Conservation (phyloP, 2,329 filamentous ascomycete genomes). For the Paecilomyces variotii region DNA sequence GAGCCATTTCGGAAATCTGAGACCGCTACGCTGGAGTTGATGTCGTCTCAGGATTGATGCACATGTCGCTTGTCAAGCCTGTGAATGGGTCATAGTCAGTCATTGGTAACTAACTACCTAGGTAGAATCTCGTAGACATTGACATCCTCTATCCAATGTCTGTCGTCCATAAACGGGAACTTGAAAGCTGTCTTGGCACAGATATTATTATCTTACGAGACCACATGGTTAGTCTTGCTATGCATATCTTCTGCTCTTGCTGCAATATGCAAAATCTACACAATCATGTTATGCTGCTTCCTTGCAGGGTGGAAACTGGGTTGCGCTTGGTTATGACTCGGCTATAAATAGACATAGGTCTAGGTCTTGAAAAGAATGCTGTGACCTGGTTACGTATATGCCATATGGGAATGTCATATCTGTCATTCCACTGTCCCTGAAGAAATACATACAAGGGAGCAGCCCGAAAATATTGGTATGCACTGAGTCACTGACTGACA, state of each 20-base stretch:
- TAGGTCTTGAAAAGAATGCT: background rate
- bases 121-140: background rate
- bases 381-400: background rate
- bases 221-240: background rate
- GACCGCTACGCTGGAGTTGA: background rate
- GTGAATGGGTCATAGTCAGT: background rate
- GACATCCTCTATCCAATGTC: background rate
- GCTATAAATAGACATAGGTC: background rate
- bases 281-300: too few species aligned
- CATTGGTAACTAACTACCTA: background rate
- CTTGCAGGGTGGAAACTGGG: background rate
- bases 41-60: background rate
- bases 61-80: background rate
- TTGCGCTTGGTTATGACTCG: background rate
- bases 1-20: too few species aligned
- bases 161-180: background rate
- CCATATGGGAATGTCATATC: background rate
- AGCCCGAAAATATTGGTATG: too few species aligned
- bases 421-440: background rate
- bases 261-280: background rate
- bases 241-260: background rate
- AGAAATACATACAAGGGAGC: background rate
- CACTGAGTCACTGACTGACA: background rate
- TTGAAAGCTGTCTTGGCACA: background rate
- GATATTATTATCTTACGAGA: background rate